phyloP scores from a whole-genome alignment of 495 filamentous ascomycete genomes.

The Clohesyomyces aquaticus region DNA sequence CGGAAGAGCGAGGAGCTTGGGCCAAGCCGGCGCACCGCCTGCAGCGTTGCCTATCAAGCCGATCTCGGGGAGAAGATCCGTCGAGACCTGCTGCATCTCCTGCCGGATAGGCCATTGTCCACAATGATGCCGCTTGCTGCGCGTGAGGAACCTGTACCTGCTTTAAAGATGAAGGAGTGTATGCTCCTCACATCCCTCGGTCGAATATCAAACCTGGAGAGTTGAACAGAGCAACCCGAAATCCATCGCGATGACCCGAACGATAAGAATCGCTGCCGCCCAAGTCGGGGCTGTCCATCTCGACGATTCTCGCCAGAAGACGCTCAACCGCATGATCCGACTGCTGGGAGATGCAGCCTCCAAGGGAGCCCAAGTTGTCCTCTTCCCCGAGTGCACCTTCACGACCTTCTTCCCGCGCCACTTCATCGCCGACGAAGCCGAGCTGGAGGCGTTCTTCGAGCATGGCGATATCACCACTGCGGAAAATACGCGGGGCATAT shows the following conservation, averaged over 20 bases:
- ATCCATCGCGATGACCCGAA: conserved; percentile 22
- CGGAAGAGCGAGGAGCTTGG: no score
- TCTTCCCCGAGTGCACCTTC: conserved; percentile 55
- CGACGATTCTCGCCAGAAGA: conserved; percentile 40
- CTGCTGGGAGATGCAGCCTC: conserved; percentile 49
- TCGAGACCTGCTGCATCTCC: not conserved
- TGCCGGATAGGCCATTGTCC: not conserved
- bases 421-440: conserved; percentile 45
- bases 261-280: conserved; percentile 22
- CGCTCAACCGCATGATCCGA: conserved; percentile 49
- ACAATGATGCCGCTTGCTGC: not conserved
- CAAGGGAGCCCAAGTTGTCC: conserved; percentile 49
- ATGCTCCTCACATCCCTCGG: no score
- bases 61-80: not conserved
- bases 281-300: conserved; percentile 30
- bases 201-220: no score
- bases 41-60: not conserved
- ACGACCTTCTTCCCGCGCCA: conserved; percentile 58
- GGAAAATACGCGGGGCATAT: conserved; percentile 50
- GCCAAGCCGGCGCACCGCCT: not conserved
- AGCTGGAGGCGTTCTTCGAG: conserved; percentile 53
- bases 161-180: not conserved
- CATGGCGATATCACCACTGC: conserved; percentile 48
- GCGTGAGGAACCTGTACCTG: not conserved
- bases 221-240: no score